Percentiles rank a stretch among this genome's conserved stretches.
Evolutionary conservation across 2,329 filamentous ascomycete species (phyloP).

Genomic region (Pyrenochaeta sp.): DNA sequence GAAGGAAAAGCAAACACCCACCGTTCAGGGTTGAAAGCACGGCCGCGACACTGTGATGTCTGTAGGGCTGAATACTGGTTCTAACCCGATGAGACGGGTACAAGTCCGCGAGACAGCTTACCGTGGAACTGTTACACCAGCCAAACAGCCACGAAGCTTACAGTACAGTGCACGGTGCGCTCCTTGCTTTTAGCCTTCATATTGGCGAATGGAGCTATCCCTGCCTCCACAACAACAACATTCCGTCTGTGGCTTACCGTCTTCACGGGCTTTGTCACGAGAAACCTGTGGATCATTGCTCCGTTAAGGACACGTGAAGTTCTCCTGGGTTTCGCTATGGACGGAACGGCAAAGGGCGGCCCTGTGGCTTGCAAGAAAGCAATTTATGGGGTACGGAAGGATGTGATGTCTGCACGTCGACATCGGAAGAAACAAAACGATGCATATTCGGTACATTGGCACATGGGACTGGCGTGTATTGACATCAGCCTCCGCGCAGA

Average conservation of each 20-base stretch:
- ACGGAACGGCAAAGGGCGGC: background rate
- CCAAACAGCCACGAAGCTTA: conserved; percentile 29
- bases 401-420: conserved; percentile 13
- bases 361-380: conserved; percentile 16
- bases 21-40: conserved; percentile 16
- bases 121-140: conserved; percentile 22
- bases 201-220: conserved; percentile 17
- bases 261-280: conserved; percentile 8
- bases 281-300: conserved; percentile 12
- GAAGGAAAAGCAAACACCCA: conserved; percentile 13
- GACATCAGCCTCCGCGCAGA: conserved; percentile 3
- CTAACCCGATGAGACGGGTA: conserved; percentile 19
- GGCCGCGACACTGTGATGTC: conserved; percentile 20
- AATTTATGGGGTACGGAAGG: conserved; percentile 13
- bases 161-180: conserved; percentile 9
- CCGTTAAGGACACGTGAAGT: conserved; percentile 2
- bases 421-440: conserved; percentile 15
- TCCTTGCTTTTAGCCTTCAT: conserved; percentile 16
- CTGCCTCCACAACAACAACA: conserved; percentile 9
- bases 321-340: conserved; percentile 3
- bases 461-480: conserved; percentile 9
- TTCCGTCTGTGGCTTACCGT: conserved; percentile 14
- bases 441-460: conserved; percentile 14
- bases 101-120: conserved; percentile 14
- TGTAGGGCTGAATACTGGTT: conserved; percentile 14